These are phyloP conservation scores for Acanthamoeba polyphaga DNA, from an alignment of 208 protist species.

Conservation along the genomic window DNA sequence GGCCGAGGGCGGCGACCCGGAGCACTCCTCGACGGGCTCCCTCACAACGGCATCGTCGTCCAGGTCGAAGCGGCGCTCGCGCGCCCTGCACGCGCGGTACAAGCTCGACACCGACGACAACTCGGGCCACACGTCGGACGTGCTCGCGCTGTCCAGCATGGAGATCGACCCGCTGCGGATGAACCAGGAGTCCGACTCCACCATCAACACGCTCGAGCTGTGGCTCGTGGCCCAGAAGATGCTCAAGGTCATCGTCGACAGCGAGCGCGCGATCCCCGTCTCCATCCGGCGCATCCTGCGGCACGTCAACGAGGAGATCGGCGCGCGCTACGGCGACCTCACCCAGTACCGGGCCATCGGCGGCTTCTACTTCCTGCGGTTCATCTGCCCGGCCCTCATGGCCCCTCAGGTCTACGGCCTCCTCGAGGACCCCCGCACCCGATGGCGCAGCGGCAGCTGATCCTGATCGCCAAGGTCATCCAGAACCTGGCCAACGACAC, in stretches of 20 bases:
- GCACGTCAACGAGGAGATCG: slow-evolving; percentile 66
- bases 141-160: slow-evolving; percentile 45
- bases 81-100: neutral
- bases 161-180: slow-evolving; percentile 54
- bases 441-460: slow-evolving; percentile 54
- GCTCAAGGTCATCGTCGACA: slow-evolving; percentile 63
- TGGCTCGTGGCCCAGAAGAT: slow-evolving; percentile 72
- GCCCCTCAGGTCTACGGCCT: slow-evolving; percentile 74
- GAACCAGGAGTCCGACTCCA: slow-evolving; percentile 43
- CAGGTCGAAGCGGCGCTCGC: neutral
- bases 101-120: slow-evolving; percentile 63
- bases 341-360: slow-evolving; percentile 46
- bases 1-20: neutral
- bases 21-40: neutral
- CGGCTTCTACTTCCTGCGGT: slow-evolving; percentile 64
- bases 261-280: slow-evolving; percentile 41
- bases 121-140: slow-evolving; percentile 34
- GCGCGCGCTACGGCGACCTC: neutral
- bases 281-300: slow-evolving; percentile 1
- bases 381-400: slow-evolving; percentile 73
- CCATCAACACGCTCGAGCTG: slow-evolving; percentile 70
- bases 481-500: slow-evolving; percentile 77
- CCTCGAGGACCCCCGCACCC: slow-evolving; percentile 5
- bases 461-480: slow-evolving; percentile 47
- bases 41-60: neutral